Evolutionary conservation across 148 eudicot species (phyloP).

Genomic region (Dianthus caryophyllus): DNA sequence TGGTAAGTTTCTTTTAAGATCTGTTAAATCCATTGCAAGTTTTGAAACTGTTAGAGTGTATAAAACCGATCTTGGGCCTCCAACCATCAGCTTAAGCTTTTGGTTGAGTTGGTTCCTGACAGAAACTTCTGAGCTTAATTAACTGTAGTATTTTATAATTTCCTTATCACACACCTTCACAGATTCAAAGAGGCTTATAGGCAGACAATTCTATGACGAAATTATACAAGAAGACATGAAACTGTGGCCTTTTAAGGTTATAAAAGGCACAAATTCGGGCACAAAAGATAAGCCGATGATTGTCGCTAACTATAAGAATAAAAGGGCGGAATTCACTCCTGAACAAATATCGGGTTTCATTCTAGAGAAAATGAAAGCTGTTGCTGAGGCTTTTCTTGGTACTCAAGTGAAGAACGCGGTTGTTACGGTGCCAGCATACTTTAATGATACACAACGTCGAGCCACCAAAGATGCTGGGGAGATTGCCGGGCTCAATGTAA

Average conservation of each 20-base stretch:
- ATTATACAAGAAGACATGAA: conserved; percentile 3
- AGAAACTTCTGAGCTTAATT: no score
- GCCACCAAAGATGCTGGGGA: conserved; percentile 1
- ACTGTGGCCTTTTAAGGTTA: conserved; percentile 10
- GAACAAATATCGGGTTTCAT: conserved; percentile 13
- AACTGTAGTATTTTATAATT: no score
- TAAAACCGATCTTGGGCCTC: no score
- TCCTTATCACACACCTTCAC: no score
- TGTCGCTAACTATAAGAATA: neutral
- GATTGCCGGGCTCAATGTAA: conserved; percentile 10
- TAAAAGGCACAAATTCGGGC: no score
- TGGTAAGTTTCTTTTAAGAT: no score
- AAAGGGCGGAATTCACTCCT: conserved; percentile 2
- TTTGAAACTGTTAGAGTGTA: no score
- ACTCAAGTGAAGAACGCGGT: neutral
- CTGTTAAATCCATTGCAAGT: no score
- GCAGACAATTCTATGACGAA: neutral
- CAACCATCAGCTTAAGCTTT: no score
- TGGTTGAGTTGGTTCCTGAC: no score
- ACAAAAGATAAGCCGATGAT: conserved; percentile 4
- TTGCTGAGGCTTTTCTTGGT: neutral
- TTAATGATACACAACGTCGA: neutral
- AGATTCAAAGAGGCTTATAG: conserved; percentile 16
- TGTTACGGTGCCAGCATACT: conserved; percentile 5
- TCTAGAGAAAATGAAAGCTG: conserved; percentile 7